Evolutionary conservation across 805 yeast genomes (phyloP).

Genomic region (Lipomyces kockii): DNA sequence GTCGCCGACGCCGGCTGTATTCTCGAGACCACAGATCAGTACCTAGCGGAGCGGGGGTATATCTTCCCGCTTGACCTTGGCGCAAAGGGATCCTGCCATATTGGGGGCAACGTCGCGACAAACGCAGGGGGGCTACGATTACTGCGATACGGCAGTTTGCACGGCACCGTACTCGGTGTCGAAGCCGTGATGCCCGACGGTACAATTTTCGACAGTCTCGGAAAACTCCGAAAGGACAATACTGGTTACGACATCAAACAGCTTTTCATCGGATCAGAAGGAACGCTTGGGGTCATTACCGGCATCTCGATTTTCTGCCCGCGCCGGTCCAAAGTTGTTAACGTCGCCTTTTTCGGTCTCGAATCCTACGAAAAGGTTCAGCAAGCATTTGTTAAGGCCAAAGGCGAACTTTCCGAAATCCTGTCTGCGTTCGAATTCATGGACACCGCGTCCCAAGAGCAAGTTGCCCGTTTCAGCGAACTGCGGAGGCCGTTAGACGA

Average conservation of each 20-base stretch:
- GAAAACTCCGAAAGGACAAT: slow-evolving; percentile 88
- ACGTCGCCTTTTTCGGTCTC: slow-evolving; percentile 87
- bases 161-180: slow-evolving; percentile 87
- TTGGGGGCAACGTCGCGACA: slow-evolving; percentile 94
- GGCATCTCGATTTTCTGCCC: slow-evolving; percentile 91
- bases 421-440: slow-evolving; percentile 92
- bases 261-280: slow-evolving; percentile 91
- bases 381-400: slow-evolving; percentile 77
- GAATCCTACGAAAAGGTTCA: slow-evolving; percentile 83
- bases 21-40: slow-evolving; percentile 81
- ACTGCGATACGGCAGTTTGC: slow-evolving; percentile 86
- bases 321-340: slow-evolving; percentile 79
- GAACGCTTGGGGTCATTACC: slow-evolving; percentile 87
- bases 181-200: slow-evolving; percentile 95
- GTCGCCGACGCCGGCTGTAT: slow-evolving; percentile 91
- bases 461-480: slow-evolving; percentile 64
- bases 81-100: slow-evolving; percentile 95
- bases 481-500: slow-evolving; percentile 77
- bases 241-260: slow-evolving; percentile 95
- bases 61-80: slow-evolving; percentile 94
- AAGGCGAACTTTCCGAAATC: slow-evolving; percentile 78
- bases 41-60: slow-evolving; percentile 76
- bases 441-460: slow-evolving; percentile 71
- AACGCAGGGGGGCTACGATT: slow-evolving; percentile 95
- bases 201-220: slow-evolving; percentile 74